Base-by-base conservation (phyloP, 2,329 filamentous ascomycete species). In the Colletotrichum sp. region DNA sequence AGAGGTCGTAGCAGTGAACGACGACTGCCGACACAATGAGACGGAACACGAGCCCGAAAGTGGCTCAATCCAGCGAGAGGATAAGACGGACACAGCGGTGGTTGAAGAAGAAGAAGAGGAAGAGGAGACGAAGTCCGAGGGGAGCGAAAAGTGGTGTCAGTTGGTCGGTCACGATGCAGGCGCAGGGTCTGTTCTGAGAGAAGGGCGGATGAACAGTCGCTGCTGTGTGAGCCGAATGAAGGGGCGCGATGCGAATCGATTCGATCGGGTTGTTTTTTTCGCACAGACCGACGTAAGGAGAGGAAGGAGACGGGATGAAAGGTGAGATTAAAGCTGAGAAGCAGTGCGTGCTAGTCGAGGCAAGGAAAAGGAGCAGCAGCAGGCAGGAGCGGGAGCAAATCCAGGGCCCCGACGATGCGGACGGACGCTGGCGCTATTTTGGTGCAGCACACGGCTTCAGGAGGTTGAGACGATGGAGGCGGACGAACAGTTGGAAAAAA, bases 241-340 rank as follows among this genome's bases (percentile, higher is more conserved):
- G 70, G n/a, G 11, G 68, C 24, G 43, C 33, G 62, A 71, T 67
- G 57, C 68, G 47, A 51, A 38, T 66, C 63, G 47, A 51, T 59
- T 66, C 57, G 72, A 64, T 63, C 33, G 34, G 62, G 57, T 18
- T n/a, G 43, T 66, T 21, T 47, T n/a, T 66, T n/a, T 66, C 47
- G 72, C 72, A 74, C 72, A 74, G 72, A 72, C 72, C 43, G 63
- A 74, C 31, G 72, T 36, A 74, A 58, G 72, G 62, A 74, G 63
- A 63, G 57, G 71, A 18, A 72, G 57, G 34, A 67, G 68, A 67
- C 62, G 62, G 63, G 72, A 74, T n/a, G 63, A 67, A 67, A 72
- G 70, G 68, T 72, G 43, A 74, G 57, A 64, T 67, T 63, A 57
- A 72, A 36, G 68, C 62, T 72, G 72, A 66, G 58, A 16, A 66